Percentiles rank a stretch among this genome's conserved stretches.
Conservation (phyloP, 1,284 basidiomycete genomes). For the Tilletia caries region DNA sequence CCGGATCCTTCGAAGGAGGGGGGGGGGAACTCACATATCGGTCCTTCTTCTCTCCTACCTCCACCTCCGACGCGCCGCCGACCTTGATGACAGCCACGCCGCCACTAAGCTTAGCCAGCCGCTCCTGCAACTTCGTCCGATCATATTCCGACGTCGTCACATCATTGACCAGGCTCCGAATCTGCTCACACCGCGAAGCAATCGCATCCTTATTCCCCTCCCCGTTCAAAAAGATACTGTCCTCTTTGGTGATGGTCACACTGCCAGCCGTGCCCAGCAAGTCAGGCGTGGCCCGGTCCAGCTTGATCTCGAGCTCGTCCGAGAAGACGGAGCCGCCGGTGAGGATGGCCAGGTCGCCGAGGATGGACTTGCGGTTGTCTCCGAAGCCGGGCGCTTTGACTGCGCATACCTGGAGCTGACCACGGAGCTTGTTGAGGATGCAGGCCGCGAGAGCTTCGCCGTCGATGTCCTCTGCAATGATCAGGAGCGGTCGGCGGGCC, state of each 20-base stretch:
- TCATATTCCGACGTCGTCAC: conserved; percentile 86
- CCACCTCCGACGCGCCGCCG: conserved; percentile 87
- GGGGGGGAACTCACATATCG: conserved; percentile 61
- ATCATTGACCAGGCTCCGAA: conserved; percentile 79
- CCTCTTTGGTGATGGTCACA: conserved; percentile 95
- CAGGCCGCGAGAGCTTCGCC: conserved; percentile 96
- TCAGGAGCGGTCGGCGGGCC: conserved; percentile 83
- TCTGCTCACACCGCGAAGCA: conserved; percentile 73
- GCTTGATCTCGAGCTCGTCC: conserved; percentile 96
- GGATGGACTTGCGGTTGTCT: conserved; percentile 96
- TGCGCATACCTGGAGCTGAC: conserved; percentile 85
- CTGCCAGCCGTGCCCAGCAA: conserved; percentile 87
- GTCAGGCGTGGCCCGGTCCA: conserved; percentile 83
- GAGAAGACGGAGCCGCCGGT: conserved; percentile 97
- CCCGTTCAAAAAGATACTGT: conserved; percentile 94
- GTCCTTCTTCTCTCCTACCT: conserved; percentile 99
- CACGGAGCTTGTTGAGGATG: conserved; percentile 97
- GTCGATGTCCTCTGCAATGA: conserved; percentile 96
- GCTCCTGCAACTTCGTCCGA: conserved; percentile 91
- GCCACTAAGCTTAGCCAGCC: conserved; percentile 89
- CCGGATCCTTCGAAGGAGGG: background rate
- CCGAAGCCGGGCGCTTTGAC: conserved; percentile 98
- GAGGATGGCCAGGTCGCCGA: conserved; percentile 93
- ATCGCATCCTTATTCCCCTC: conserved; percentile 56
- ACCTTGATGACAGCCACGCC: conserved; percentile 99